Base-by-base conservation (phyloP, 371 early-diverging fungal genomes). In the Conidiobolus incongruus region DNA sequence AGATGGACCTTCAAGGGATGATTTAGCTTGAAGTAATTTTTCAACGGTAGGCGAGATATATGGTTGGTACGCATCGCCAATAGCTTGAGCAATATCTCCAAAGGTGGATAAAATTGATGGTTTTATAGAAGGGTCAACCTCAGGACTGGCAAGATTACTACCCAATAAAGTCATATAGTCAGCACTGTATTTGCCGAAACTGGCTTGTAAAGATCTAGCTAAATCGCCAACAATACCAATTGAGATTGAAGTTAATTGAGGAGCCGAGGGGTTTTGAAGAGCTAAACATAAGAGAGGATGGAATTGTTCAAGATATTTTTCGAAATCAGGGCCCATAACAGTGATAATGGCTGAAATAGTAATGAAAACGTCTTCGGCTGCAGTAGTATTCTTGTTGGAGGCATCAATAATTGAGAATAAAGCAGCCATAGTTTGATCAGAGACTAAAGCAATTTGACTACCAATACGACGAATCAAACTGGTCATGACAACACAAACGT, bases 71-170 rank as follows among this genome's bases (percentile, higher is more conserved):
- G 70, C 57, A 13, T 71, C 81, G 30, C 88, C 86, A 47, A 97
- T 78, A 2, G 95, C 91, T 41, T 93, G 59, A 1, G 97, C 91
- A 52, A 99, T 80, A 62, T 98, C 99, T 38, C 97, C 98, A 65
- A 98, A 88, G 60, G 81, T 78, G 1, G 91, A 79, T 11, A 99
- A 70, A 45, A 91, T 89, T 15, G 79, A 68, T 1, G 95, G 89
- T 65, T 93, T 91, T 15, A 95, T 83, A 33, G 66, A 68, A 38
- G 81, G 75, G 54, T 84, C 76, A 40, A 90, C 61, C 12, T 68
- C 65, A 17, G 78, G 74, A 37, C 66, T 76, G 56, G 77, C 72
- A 35, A 92, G 60, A 55, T 77, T 72, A 28, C 72, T 59, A 37
- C 85, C 63, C 47, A 95, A 53, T n/a, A 77, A 54, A 31, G 68